Percentiles rank a stretch among this genome's conserved stretches.
These are phyloP conservation scores for Aspergillus leporis DNA, from an alignment of 495 filamentous ascomycete species.

Conservation along the genomic window DNA sequence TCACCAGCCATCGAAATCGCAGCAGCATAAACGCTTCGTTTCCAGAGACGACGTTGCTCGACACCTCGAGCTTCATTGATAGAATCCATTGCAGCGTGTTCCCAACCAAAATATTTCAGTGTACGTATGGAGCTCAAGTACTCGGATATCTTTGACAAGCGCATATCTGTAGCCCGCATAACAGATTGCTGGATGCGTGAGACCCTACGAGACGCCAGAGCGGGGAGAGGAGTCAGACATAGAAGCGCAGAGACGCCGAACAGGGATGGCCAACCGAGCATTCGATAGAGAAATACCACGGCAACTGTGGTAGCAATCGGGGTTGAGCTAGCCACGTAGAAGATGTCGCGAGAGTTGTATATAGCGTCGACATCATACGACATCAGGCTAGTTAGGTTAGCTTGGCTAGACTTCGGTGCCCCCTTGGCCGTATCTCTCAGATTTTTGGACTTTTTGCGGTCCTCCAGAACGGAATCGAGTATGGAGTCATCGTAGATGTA, in stretches of 20 bases:
- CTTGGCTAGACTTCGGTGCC: conserved; percentile 36
- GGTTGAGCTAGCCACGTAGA: conserved; percentile 35
- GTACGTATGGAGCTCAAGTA: conserved; percentile 49
- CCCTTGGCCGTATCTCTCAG: conserved; percentile 22
- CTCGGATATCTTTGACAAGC: conserved; percentile 50
- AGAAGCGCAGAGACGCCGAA: conserved; percentile 43
- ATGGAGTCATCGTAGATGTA: conserved; percentile 29
- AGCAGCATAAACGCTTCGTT: conserved; percentile 39
- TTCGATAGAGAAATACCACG: conserved; percentile 41
- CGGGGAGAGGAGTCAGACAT: conserved; percentile 37
- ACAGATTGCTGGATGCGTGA: conserved; percentile 40
- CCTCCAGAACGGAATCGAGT: conserved; percentile 9
- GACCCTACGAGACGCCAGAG: conserved; percentile 35
- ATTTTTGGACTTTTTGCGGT: conserved; percentile 18
- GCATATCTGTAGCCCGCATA: conserved; percentile 49
- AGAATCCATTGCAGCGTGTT: conserved; percentile 42
- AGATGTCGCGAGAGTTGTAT: conserved; percentile 41
- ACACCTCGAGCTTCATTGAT: conserved; percentile 40
- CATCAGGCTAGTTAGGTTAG: conserved; percentile 52
- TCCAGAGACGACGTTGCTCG: conserved; percentile 51
- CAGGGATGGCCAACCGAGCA: conserved; percentile 48
- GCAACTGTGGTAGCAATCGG: conserved; percentile 37
- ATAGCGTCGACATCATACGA: conserved; percentile 50
- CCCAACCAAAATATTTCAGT: conserved; percentile 56
- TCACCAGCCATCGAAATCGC: conserved; percentile 30